phyloP scores from a whole-genome alignment of 2,329 filamentous ascomycete species.

The Coniochaeta hoffmannii region DNA sequence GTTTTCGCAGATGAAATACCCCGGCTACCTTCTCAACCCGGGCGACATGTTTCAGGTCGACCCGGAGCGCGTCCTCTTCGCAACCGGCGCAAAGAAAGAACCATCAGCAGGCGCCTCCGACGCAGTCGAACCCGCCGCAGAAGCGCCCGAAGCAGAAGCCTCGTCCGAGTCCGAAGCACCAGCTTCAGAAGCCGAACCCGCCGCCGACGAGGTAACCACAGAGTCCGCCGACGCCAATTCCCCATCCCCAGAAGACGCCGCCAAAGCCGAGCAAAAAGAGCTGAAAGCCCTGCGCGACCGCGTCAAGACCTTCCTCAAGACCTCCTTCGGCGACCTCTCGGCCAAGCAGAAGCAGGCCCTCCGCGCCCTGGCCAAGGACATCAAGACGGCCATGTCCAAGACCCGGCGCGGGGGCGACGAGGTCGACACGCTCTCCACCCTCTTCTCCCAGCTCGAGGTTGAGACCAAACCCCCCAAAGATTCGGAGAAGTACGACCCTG shows the following conservation, averaged over 20 bases:
- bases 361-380: conserved; percentile 60
- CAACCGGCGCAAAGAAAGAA: conserved; percentile 69
- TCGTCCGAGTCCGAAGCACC: conserved; percentile 9
- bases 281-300: conserved; percentile 47
- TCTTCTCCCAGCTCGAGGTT: conserved; percentile 25
- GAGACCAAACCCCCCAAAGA: neutral
- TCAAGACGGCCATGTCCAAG: conserved; percentile 55
- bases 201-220: too few species aligned
- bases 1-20: conserved; percentile 68
- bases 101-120: neutral
- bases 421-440: conserved; percentile 44
- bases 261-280: conserved; percentile 10
- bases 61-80: conserved; percentile 77
- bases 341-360: conserved; percentile 70
- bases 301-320: conserved; percentile 18
- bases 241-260: neutral
- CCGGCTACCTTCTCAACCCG: conserved; percentile 89
- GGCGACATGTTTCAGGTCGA: conserved; percentile 98
- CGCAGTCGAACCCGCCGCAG: conserved; percentile 13
- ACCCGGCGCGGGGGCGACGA: conserved; percentile 19
- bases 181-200: conserved; percentile 12
- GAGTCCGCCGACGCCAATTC: neutral
- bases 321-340: conserved; percentile 34
- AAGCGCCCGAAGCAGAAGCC: conserved; percentile 14
- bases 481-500: neutral